Evolutionary conservation across 176 grass and related monocot genomes (phyloP), one percentile per base, ranked within the genome.

Genomic region (Carex scoparia): DNA sequence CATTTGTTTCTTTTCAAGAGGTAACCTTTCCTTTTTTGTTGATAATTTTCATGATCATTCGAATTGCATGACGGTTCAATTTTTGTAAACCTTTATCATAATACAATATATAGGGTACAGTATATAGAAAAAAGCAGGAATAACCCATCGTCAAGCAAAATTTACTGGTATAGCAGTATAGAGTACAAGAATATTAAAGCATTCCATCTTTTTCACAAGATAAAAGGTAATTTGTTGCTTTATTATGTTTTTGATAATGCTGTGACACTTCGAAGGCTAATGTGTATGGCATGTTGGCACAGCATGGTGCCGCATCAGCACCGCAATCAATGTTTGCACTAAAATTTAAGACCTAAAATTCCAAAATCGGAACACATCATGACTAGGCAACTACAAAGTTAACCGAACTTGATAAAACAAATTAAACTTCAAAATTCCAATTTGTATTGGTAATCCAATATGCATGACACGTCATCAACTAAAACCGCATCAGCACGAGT

Each of bases 401-500:
- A 79, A 57, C 49, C 9, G 14, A 32, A 79, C 28, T 16, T 18
- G 7, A 35, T 18, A 33, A 12, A 51, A 58, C 33, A 57, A 51
- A 46, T 8, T 32, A 27, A 33, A 57, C 4, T 42, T 23, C 35
- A 71, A 70, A 71, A 19, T 40, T 79, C 53, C 28, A 79, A 79
- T 79, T 33, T 79, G 51, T 58, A 57, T 79, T 79, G 74, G 74
- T 15, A 57, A 53, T 58, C 74, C 74, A 16, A 30, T 12, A 58
- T 58, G 35, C 74, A 78, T 9, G 74, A 53, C 27, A 31, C 12
- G 1, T 1, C 74, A 37, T 56, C 53, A 79, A 30, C 54, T 33
- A 14, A 58, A 79, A 79, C 27, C 27, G n/a, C 63, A 83, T 83
- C 81, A 82, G 11, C 15, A 77, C 4, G 68, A 61, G 59, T 61